phyloP scores from a whole-genome alignment of 305 asterid genomes.

The Fraxinus xanthoxyloides region DNA sequence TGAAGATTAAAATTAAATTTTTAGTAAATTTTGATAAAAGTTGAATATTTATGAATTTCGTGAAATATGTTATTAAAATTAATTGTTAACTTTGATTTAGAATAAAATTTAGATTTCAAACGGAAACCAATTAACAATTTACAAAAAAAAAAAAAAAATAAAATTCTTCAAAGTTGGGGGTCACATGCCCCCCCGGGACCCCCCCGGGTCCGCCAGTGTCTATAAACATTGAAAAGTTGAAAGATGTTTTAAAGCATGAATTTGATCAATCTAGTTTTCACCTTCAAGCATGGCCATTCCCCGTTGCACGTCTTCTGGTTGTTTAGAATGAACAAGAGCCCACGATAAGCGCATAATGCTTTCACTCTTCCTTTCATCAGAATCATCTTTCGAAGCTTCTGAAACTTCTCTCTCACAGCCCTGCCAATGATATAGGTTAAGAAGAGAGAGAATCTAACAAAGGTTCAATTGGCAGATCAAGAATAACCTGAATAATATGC shows the following conservation, averaged over 20 bases:
- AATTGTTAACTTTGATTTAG: no score
- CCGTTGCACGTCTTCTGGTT: slow-evolving; percentile 60
- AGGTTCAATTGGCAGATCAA: background rate
- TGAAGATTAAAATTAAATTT: no score
- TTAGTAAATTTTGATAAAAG: no score
- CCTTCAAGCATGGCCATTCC: slow-evolving; percentile 89
- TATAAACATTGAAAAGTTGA: background rate
- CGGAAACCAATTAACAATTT: no score
- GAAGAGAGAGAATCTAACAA: background rate
- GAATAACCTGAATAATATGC: background rate
- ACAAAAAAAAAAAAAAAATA: no score
- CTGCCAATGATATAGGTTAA: slow-evolving; percentile 27
- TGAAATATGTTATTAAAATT: no score
- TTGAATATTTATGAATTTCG: no score
- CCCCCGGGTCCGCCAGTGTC: no score
- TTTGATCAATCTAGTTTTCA: slow-evolving; percentile 19
- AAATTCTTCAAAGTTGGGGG: no score
- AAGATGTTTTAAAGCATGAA: background rate
- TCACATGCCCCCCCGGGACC: no score
- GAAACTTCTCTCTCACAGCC: slow-evolving; percentile 72
- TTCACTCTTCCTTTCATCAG: slow-evolving; percentile 47
- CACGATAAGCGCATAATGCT: slow-evolving; percentile 73
- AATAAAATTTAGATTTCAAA: no score
- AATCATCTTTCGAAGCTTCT: slow-evolving; percentile 44
- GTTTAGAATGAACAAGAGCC: slow-evolving; percentile 75